Evolutionary conservation across 1,284 basidiomycete genomes (phyloP).

Genomic region (Polyporus tsugae): DNA sequence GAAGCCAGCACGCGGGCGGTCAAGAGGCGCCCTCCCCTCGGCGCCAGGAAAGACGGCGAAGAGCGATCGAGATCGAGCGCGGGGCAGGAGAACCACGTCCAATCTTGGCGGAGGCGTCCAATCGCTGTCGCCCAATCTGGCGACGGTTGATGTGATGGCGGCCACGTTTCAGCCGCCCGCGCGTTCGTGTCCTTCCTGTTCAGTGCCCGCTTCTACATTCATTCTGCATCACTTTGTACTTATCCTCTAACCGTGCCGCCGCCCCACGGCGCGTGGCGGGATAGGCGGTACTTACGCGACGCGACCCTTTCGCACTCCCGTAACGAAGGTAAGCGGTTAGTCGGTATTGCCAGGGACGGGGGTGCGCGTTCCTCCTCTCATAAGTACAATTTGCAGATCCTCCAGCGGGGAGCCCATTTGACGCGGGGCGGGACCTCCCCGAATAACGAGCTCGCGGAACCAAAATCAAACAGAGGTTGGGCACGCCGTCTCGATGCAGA

Average conservation of each 20-base stretch:
- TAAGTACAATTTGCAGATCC: not conserved
- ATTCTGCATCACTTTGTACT: not conserved
- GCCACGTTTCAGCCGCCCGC: not conserved
- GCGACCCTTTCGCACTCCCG: not conserved
- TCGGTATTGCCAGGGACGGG: not conserved
- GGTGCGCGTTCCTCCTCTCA: not conserved
- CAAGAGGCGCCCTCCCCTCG: not conserved
- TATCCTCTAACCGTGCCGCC: too few species aligned
- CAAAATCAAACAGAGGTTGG: not conserved
- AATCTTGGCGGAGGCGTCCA: conserved; percentile 5
- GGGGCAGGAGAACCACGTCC: not conserved
- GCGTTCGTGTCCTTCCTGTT: conserved; percentile 2
- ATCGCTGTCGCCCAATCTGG: not conserved
- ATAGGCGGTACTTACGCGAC: not conserved
- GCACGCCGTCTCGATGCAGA: not conserved
- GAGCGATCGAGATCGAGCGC: conserved; percentile 9
- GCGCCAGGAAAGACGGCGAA: not conserved
- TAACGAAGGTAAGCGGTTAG: not conserved
- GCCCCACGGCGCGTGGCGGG: not conserved
- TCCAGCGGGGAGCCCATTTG: too few species aligned
- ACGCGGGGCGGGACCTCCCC: not conserved
- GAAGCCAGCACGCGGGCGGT: not conserved
- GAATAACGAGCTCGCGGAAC: not conserved
- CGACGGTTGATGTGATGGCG: not conserved
- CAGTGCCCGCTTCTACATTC: not conserved